Conservation (phyloP, 2,329 filamentous ascomycete species). For the Aureobasidium subglaciale region DNA sequence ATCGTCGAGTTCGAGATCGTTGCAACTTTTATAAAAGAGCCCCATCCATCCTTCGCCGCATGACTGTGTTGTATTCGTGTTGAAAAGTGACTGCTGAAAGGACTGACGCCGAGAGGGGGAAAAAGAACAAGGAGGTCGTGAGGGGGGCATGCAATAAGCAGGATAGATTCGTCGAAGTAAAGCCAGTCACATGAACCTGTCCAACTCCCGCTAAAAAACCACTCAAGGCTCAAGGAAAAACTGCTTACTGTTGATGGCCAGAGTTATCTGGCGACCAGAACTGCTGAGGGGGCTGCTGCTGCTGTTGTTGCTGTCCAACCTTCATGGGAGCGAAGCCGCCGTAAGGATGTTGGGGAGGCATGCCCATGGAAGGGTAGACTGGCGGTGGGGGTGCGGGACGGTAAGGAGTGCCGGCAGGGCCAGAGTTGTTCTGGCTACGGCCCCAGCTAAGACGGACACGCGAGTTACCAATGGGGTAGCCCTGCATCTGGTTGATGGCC, state of each 20-base stretch:
- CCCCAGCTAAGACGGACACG: slow-evolving; percentile 97
- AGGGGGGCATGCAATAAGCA: slow-evolving; percentile 18
- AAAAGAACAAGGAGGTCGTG: slow-evolving; percentile 17
- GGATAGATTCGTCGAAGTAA: slow-evolving; percentile 19
- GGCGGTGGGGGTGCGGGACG: slow-evolving; percentile 81
- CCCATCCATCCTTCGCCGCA: slow-evolving; percentile 14
- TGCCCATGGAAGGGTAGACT: slow-evolving; percentile 64
- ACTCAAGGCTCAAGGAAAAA: slow-evolving; percentile 33
- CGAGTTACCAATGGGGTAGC: slow-evolving; percentile 97
- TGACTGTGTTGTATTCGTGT: slow-evolving; percentile 14
- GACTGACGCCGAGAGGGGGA: slow-evolving; percentile 16
- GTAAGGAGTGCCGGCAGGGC: slow-evolving; percentile 90
- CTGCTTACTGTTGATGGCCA: slow-evolving; percentile 25
- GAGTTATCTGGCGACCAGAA: neutral
- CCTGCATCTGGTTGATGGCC: slow-evolving; percentile 99
- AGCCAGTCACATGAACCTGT: slow-evolving; percentile 22
- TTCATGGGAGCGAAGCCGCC: slow-evolving; percentile 62
- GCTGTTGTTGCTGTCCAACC: slow-evolving; percentile 34
- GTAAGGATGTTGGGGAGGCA: slow-evolving; percentile 57
- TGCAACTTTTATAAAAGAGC: slow-evolving; percentile 16
- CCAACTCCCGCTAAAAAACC: slow-evolving; percentile 37
- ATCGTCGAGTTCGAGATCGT: slow-evolving; percentile 5
- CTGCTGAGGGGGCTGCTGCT: slow-evolving; percentile 1
- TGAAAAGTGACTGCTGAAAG: slow-evolving; percentile 9
- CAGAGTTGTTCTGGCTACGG: slow-evolving; percentile 97